Evolutionary conservation across 2,329 filamentous ascomycete genomes (phyloP), one percentile per base, ranked within the genome.

Genomic region (Pochonia chlamydosporia): DNA sequence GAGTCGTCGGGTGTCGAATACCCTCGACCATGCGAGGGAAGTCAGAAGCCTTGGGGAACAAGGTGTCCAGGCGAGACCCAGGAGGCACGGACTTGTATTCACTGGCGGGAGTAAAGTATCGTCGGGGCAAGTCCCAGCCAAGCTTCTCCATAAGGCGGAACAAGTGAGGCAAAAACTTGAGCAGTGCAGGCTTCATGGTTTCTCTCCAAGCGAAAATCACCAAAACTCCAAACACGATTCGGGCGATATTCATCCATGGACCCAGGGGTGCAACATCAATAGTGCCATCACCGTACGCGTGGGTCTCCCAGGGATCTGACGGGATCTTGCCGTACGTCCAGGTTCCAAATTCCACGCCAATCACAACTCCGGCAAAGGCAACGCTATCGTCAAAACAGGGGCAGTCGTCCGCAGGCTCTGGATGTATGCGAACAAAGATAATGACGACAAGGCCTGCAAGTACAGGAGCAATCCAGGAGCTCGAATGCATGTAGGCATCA

Each of bases 301-400:
- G 61, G 11, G 62, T 67, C 56, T 70, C 68, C 58, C 75, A 71
- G 5, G 68, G 61, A 25, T 71, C 69, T 24, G 63, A 60, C 4
- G 67, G 49, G 7, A 81, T 81, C 46, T 75, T 76, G 2, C 79
- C 78, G 57, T 87, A 89, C 58, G 90, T 87, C 92, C 91, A 97
- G 7, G 82, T 85, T 9, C 87, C 92, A 50, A 87, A 68, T 59
- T 95, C 86, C 40, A 89, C 73, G 0, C 93, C 93, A 57, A 96
- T 87, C 46, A 95, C 77, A 20, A 96, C 91, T 2, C 89, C 92
- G 18, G 89, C 85, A 66, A 97, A 97, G 3, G 91, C 85, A 42
- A 97, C 89, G 57, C 89, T 95, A 68, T 97, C 92, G 63, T 97
- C 92, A 62, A 95, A 97, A 65, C 92, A 97, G 4, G 92, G 92